A percentile compares a stretch with the other conserved stretches of the same genome.
These are phyloP conservation scores for Epicoccum sorghinum DNA, from an alignment of 2,329 filamentous ascomycete genomes.

Conservation along the genomic window DNA sequence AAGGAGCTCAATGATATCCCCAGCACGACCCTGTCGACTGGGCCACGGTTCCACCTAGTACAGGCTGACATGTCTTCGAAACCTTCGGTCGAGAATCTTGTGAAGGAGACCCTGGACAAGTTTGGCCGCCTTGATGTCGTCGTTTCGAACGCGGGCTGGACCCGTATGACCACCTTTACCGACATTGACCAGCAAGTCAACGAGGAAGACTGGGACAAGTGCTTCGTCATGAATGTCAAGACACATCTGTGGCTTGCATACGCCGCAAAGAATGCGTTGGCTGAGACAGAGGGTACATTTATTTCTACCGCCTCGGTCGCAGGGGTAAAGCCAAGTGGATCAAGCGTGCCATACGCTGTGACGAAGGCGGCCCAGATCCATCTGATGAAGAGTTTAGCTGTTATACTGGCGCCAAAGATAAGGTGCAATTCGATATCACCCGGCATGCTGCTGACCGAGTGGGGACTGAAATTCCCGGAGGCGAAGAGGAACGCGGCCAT, in stretches of 20 bases:
- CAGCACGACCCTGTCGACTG: constrained; percentile 31
- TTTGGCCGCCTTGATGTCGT: constrained; percentile 58
- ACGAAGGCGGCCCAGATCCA: constrained; percentile 78
- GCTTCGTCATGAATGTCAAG: constrained; percentile 67
- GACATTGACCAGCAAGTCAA: constrained; percentile 64
- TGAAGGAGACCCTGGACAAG: constrained; percentile 51
- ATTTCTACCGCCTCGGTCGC: constrained; percentile 69
- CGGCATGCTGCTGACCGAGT: constrained; percentile 66
- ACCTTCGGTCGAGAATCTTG: constrained; percentile 50
- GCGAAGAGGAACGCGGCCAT: constrained; percentile 52
- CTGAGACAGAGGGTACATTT: constrained; percentile 65
- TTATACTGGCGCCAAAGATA: constrained; percentile 66
- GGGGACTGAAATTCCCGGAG: constrained; percentile 56
- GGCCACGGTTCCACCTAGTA: constrained; percentile 51
- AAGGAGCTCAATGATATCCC: constrained; percentile 50
- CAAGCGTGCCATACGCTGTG: constrained; percentile 74
- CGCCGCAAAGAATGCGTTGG: constrained; percentile 64
- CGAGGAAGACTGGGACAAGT: constrained; percentile 70
- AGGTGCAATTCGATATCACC: constrained; percentile 69
- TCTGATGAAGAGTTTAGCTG: constrained; percentile 68
- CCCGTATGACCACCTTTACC: constrained; percentile 63
- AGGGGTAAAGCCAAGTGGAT: constrained; percentile 68
- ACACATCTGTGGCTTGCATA: constrained; percentile 59
- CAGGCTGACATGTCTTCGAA: constrained; percentile 55
- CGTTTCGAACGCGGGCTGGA: constrained; percentile 64